Percentiles rank a stretch among this genome's conserved stretches.
phyloP scores from a whole-genome alignment of 179 eudicot species.

The Carnegiea gigantea region DNA sequence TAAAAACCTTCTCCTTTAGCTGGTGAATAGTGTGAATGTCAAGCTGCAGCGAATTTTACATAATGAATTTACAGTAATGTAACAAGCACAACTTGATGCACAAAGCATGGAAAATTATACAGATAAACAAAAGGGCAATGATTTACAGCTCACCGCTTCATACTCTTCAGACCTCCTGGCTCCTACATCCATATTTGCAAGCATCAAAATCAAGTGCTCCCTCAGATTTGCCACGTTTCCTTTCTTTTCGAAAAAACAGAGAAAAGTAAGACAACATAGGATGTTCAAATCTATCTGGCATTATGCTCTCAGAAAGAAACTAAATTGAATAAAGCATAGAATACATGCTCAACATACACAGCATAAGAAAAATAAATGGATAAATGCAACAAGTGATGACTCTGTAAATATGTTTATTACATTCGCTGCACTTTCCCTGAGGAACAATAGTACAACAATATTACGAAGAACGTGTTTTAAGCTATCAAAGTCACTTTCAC shows the following conservation, averaged over 20 bases:
- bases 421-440: background rate
- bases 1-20: constrained; percentile 68
- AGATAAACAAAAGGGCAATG: background rate
- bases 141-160: constrained; percentile 46
- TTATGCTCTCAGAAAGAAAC: constrained; percentile 5
- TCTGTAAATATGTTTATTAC: background rate
- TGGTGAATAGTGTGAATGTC: constrained; percentile 52
- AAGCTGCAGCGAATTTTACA: constrained; percentile 51
- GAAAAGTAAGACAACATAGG: constrained; percentile 1
- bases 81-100: constrained; percentile 5
- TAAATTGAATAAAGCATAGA: background rate
- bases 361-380: background rate
- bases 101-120: constrained; percentile 9
- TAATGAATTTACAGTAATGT: constrained; percentile 14
- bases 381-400: background rate
- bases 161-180: constrained; percentile 43
- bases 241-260: constrained; percentile 49
- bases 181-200: constrained; percentile 91
- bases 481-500: background rate
- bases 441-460: background rate
- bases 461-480: background rate
- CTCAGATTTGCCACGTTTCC: constrained; percentile 98
- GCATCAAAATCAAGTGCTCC: constrained; percentile 91
- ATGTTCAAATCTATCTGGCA: background rate
- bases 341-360: background rate